Conservation (phyloP, 1,139 yeast genomes). For the Meyerozyma elateridarum region DNA sequence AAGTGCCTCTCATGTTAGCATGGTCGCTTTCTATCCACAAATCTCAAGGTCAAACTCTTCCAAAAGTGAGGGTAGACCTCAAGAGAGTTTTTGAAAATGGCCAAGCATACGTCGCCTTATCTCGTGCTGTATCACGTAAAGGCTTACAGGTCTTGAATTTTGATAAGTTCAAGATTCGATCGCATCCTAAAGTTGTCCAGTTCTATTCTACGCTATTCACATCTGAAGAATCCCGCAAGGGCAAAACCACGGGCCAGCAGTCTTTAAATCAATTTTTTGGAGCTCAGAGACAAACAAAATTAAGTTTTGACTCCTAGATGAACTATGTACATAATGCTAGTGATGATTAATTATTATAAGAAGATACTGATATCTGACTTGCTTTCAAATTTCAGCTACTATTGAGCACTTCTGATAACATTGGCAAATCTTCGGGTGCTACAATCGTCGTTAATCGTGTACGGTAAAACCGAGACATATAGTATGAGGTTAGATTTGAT, state of each 20-base stretch:
- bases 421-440: too few relatives aligned
- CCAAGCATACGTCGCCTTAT: slow-evolving; percentile 90
- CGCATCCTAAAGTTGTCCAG: slow-evolving; percentile 57
- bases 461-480: slow-evolving; percentile 19
- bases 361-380: too few relatives aligned
- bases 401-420: too few relatives aligned
- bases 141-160: slow-evolving; percentile 79
- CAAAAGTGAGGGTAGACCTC: slow-evolving; percentile 77
- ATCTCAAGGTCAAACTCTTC: slow-evolving; percentile 92
- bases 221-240: slow-evolving; percentile 14
- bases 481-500: too few relatives aligned
- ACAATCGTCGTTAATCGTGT: slow-evolving; percentile 14
- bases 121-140: slow-evolving; percentile 75
- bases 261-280: slow-evolving; percentile 2
- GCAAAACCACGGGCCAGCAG: background rate
- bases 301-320: too few relatives aligned
- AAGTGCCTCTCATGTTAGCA: slow-evolving; percentile 81
- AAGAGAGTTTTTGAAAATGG: slow-evolving; percentile 67
- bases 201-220: slow-evolving; percentile 47
- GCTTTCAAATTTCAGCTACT: too few relatives aligned
- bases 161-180: slow-evolving; percentile 48
- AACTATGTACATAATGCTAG: too few relatives aligned
- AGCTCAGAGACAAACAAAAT: too few relatives aligned
- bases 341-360: too few relatives aligned
- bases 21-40: slow-evolving; percentile 97